Evolutionary conservation across 192 early-diverging fungal species (phyloP), one percentile per base, ranked within the genome.

Genomic region (Coemansia sp.): DNA sequence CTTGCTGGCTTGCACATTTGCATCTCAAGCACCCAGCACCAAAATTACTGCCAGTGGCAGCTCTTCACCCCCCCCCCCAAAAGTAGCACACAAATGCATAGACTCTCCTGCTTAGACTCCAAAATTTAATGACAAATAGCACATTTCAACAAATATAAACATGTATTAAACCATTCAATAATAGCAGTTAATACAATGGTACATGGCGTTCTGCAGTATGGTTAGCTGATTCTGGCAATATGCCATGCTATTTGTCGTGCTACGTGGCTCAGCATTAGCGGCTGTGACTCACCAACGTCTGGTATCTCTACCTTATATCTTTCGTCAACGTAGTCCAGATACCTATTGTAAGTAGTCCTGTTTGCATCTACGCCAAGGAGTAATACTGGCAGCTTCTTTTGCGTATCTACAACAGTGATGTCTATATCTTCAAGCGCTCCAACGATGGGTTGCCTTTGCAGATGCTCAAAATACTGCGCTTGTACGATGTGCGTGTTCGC

Each of bases 391-490:
- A 74, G 33, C 7, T 56, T 21, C 25, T 67, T 9, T 43, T 20
- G 20, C 21, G 16, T 16, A n/a, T 20, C 4, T 26, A 4, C 16
- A 26, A 15, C 23, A 30, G 13, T 23, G 49, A 18, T 3, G 16
- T 52, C 40, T 25, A 56, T 59, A 20, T 35, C 57, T 16, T 45
- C 20, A 23, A 74, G 58, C 0, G 25, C 5, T 18, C 68, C 29
- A 0, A 42, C 42, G 2, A 71, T 48, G 35, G 43, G 30, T 7
- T 56, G 51, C 35, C 62, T 57, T 37, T 68, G 64, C 35, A 39
- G 26, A 26, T 43, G 26, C 35, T 77, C 75, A 62, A 68, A 71
- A 12, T 58, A 77, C 70, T 77, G 75, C 0, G 70, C 70, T 28
- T 77, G 75, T 26, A 62, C 66, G 25, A 77, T 34, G 29, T 64